Conservation (phyloP, 176 grass and related monocot genomes). For the Pharus latifolius region DNA sequence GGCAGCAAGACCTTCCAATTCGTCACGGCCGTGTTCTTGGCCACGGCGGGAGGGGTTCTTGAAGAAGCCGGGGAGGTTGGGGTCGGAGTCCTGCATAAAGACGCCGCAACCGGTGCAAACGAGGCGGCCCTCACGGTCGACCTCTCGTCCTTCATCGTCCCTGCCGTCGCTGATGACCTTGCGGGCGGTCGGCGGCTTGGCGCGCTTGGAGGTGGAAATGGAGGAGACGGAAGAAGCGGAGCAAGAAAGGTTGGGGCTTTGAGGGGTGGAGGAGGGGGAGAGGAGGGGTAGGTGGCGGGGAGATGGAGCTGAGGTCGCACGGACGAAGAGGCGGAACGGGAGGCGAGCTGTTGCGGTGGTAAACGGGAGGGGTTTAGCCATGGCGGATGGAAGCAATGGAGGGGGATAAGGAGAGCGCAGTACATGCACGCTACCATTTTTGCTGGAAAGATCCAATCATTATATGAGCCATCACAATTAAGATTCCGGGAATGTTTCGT, state of each 20-base stretch:
- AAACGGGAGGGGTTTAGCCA: constrained; percentile 33
- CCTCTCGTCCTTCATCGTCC: neutral
- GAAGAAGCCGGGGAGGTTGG: constrained; percentile 79
- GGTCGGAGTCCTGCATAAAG: constrained; percentile 84
- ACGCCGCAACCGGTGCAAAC: constrained; percentile 75
- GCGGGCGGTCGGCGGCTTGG: neutral
- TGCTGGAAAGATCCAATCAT: no score
- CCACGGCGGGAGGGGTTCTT: constrained; percentile 39
- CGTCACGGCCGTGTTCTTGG: neutral
- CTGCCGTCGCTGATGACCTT: constrained; percentile 36
- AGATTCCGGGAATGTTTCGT: no score
- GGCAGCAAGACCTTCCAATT: neutral
- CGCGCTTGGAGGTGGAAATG: constrained; percentile 1
- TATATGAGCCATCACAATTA: no score
- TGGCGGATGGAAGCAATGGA: neutral
- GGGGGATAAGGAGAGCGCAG: no score
- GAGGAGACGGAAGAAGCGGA: neutral
- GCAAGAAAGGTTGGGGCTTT: neutral
- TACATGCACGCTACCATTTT: no score
- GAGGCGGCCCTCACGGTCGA: constrained; percentile 4
- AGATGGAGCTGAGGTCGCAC: neutral
- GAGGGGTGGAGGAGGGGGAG: neutral
- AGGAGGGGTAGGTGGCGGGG: neutral
- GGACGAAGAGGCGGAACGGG: neutral
- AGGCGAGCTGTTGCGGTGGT: neutral